Evolutionary conservation across 1,284 basidiomycete genomes (phyloP).

Genomic region (Melampsora americana): DNA sequence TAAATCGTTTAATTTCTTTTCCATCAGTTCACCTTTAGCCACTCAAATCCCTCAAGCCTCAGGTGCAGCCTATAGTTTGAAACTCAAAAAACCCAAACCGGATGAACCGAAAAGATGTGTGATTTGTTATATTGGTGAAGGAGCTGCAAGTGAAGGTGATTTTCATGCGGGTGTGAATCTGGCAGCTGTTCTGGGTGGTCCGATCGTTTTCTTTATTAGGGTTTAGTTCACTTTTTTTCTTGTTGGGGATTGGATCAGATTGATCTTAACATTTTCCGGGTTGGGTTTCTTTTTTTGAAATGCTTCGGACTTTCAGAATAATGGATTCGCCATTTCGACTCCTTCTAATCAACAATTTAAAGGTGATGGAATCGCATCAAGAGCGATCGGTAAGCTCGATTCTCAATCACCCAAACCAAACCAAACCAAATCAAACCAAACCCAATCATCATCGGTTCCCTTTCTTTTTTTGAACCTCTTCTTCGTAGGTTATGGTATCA

Average conservation of each 20-base stretch:
- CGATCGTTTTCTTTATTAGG: slow-evolving; percentile 47
- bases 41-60: slow-evolving; percentile 96
- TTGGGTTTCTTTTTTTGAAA: slow-evolving; percentile 63
- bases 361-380: slow-evolving; percentile 86
- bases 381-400: slow-evolving; percentile 65
- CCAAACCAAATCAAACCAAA: background rate
- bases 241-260: slow-evolving; percentile 57
- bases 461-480: slow-evolving; percentile 1
- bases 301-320: slow-evolving; percentile 69
- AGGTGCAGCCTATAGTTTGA: slow-evolving; percentile 83
- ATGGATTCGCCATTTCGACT: slow-evolving; percentile 92
- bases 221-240: slow-evolving; percentile 52
- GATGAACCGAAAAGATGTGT: slow-evolving; percentile 60
- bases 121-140: slow-evolving; percentile 82
- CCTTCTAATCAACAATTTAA: slow-evolving; percentile 83
- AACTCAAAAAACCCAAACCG: slow-evolving; percentile 69
- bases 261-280: slow-evolving; percentile 68
- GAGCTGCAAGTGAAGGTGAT: slow-evolving; percentile 61
- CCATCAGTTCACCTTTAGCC: slow-evolving; percentile 87
- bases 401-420: too few species aligned
- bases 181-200: slow-evolving; percentile 57
- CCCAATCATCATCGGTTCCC: background rate
- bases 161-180: slow-evolving; percentile 61
- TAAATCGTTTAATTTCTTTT: slow-evolving; percentile 78
- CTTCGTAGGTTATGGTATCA: slow-evolving; percentile 35